Percentiles rank a stretch among this genome's conserved stretches.
These are phyloP conservation scores for Cyclotella cryptica DNA, from an alignment of 108 stramenopile species.

Conservation along the genomic window DNA sequence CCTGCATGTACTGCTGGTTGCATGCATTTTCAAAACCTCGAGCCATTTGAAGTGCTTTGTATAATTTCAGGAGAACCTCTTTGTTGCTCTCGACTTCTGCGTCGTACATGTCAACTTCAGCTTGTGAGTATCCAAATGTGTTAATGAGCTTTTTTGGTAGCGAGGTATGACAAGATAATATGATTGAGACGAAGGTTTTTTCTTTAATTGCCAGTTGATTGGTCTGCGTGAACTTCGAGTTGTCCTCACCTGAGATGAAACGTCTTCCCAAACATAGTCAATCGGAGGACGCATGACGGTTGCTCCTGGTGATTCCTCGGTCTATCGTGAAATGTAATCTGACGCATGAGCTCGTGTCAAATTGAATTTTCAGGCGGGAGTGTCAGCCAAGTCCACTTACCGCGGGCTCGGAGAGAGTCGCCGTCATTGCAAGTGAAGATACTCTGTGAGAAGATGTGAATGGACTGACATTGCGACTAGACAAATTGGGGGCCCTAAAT, in stretches of 20 bases:
- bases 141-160: constrained; percentile 54
- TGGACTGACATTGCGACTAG: constrained; percentile 31
- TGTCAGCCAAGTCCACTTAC: constrained; percentile 30
- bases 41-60: constrained; percentile 91
- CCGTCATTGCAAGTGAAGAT: constrained; percentile 41
- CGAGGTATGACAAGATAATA: background rate
- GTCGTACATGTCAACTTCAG: constrained; percentile 73
- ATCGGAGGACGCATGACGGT: constrained; percentile 84
- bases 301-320: constrained; percentile 26
- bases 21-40: constrained; percentile 98
- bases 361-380: no score
- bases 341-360: background rate
- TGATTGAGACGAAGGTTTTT: background rate
- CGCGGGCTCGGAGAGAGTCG: constrained; percentile 44
- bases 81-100: constrained; percentile 75
- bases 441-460: constrained; percentile 13
- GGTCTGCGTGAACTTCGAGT: background rate
- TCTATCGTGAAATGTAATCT: constrained; percentile 7
- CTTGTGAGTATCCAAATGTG: constrained; percentile 77
- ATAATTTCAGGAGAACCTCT: constrained; percentile 77
- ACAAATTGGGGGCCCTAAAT: constrained; percentile 33
- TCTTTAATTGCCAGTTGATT: background rate
- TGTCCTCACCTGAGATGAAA: constrained; percentile 63
- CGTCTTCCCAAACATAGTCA: constrained; percentile 72
- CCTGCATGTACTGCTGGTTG: constrained; percentile 99